phyloP scores from a whole-genome alignment of 192 early-diverging fungal species.

The Piromyces finnis region DNA sequence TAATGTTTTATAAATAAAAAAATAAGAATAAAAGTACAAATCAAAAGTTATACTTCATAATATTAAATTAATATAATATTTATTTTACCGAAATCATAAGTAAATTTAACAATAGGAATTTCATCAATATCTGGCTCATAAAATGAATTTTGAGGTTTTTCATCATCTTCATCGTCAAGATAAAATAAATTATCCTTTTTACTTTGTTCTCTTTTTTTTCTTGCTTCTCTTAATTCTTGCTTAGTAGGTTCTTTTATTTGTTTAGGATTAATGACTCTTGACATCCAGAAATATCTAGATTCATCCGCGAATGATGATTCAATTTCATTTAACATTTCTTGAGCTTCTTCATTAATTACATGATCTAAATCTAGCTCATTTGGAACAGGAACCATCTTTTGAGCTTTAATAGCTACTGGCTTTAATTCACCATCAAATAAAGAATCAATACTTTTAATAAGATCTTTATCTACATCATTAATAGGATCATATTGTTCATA shows the following conservation, averaged over 20 bases:
- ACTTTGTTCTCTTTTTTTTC: not conserved
- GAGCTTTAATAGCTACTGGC: conserved; percentile 76
- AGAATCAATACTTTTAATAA: conserved; percentile 13
- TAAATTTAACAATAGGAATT: not conserved
- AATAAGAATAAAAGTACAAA: too few species aligned
- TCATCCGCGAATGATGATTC: not conserved
- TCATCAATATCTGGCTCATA: not conserved
- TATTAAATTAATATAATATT: too few species aligned
- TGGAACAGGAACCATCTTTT: conserved; percentile 74
- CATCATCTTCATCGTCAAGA: not conserved
- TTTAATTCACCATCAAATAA: conserved; percentile 72
- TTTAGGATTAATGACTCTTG: not conserved
- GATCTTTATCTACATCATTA: not conserved
- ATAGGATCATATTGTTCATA: conserved; percentile 4
- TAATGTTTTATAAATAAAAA: too few species aligned
- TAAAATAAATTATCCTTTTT: not conserved
- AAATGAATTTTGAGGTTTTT: not conserved
- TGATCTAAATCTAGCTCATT: conserved; percentile 45
- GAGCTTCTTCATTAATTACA: not conserved
- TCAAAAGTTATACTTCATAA: too few species aligned
- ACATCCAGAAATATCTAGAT: not conserved
- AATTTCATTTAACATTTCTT: not conserved
- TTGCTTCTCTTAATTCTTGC: not conserved
- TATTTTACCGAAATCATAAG: not conserved
- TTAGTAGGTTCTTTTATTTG: not conserved